Evolutionary conservation across 352 stramenopile species (phyloP), one percentile per base, ranked within the genome.

Genomic region (Globisporangium middletonii): DNA sequence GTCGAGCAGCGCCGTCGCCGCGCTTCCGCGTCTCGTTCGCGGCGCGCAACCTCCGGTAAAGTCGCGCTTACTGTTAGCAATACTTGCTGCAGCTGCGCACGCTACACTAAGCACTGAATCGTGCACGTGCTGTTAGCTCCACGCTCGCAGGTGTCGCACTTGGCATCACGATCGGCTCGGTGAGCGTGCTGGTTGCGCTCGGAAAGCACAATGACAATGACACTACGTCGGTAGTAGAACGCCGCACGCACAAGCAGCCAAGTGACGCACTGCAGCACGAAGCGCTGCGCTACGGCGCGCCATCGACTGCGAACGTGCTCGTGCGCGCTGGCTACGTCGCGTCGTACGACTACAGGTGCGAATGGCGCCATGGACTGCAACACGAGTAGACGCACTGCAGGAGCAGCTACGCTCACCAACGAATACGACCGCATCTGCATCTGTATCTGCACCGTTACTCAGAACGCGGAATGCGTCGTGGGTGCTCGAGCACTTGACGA

Each of bases 401-500:
- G 23, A 35, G 30, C 30, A 35, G 11, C 8, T 15, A 23, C 18
- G 11, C 13, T 3, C 28, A 51, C 15, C 45, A 28, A 26, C 27
- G 33, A 35, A 9, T 8, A 47, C 23, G n/a, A 7, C 27, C 33
- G 13, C 33, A 30, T 35, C 30, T 8, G 30, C 4, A 11, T 0
- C 2, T 4, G 48, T 19, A 6, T 23, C 23, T 23, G 23, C 23
- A 23, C 23, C 23, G 23, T 23, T 23, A 23, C 23, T 23, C 41
- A 92, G 88, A 41, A 90, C 84, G 35, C 78, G 88, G 26, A 95
- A 95, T 59, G 71, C 86, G 7, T 77, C 82, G 53, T 96, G 86
- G 86, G 88, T 95, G 41, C 70, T 95, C 60, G 86, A 96, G 67
- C 75, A 79, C 54, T 55, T 96, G 52, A 94, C 83, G 3, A 80